Percentiles rank a stretch among this genome's conserved stretches.
phyloP scores from a whole-genome alignment of 768 basidiomycete genomes.

The Sarcomyxa edulis region DNA sequence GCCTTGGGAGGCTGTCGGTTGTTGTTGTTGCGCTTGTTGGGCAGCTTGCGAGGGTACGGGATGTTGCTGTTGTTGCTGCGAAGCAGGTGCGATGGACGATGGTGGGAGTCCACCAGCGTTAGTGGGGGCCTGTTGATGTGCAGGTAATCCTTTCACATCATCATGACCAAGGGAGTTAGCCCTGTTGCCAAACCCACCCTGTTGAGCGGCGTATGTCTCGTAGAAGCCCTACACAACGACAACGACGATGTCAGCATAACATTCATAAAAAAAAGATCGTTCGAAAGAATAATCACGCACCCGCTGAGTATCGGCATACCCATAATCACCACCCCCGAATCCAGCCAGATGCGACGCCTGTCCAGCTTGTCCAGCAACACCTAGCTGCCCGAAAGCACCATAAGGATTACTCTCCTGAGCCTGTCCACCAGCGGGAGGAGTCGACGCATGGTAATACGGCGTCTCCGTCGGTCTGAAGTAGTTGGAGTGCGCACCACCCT shows the following conservation, averaged over 20 bases:
- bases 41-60: constrained; percentile 38
- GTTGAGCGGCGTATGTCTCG: constrained; percentile 60
- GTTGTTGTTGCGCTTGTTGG: constrained; percentile 55
- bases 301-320: constrained; percentile 62
- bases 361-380: background rate
- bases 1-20: constrained; percentile 61
- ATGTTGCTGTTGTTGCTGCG: constrained; percentile 60
- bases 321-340: constrained; percentile 64
- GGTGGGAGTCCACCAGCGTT: constrained; percentile 43
- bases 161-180: constrained; percentile 68
- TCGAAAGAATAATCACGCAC: constrained; percentile 33
- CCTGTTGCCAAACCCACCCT: constrained; percentile 57
- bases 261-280: too few relatives aligned
- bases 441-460: constrained; percentile 75
- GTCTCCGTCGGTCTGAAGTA: constrained; percentile 69
- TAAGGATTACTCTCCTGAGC: constrained; percentile 61
- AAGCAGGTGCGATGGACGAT: constrained; percentile 42
- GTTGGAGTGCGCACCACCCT: constrained; percentile 38
- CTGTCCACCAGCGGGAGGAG: constrained; percentile 61
- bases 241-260: constrained; percentile 1
- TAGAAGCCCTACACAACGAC: constrained; percentile 58
- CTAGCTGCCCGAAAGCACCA: constrained; percentile 62
- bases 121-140: constrained; percentile 52
- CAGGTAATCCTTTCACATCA: constrained; percentile 67
- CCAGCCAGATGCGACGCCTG: constrained; percentile 42